Percentiles rank a stretch among this genome's conserved stretches.
phyloP scores from a whole-genome alignment of 352 stramenopile genomes.

The Globisporangium solare region DNA sequence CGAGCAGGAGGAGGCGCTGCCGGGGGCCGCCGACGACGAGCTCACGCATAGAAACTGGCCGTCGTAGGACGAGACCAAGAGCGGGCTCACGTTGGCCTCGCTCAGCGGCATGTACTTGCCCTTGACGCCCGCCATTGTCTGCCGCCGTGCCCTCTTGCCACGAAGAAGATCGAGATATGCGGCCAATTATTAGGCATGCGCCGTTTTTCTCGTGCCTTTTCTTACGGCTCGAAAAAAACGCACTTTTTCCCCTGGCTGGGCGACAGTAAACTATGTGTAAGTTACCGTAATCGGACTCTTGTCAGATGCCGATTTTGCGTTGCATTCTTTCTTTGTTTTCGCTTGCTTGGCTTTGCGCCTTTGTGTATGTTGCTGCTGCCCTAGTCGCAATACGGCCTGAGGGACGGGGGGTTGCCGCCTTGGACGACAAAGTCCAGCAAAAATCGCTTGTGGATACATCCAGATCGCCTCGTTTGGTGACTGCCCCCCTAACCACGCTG shows the following conservation, averaged over 20 bases:
- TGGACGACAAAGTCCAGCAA: no score
- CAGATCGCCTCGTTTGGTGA: no score
- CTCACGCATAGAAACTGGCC: slow-evolving; percentile 67
- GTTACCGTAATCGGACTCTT: background rate
- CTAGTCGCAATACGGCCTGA: background rate
- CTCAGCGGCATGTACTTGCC: slow-evolving; percentile 87
- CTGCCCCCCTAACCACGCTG: no score
- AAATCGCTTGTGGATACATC: no score
- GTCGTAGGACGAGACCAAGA: slow-evolving; percentile 74
- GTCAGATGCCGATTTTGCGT: background rate
- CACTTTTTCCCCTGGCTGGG: background rate
- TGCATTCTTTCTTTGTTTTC: background rate
- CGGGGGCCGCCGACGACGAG: slow-evolving; percentile 35
- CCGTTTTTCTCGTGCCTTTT: background rate
- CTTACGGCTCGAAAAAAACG: background rate
- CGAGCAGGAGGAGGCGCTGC: slow-evolving; percentile 17
- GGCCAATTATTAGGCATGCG: background rate
- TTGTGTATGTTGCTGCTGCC: background rate
- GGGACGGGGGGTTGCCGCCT: no score
- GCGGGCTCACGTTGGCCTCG: slow-evolving; percentile 73
- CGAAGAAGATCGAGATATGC: background rate
- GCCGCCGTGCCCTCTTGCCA: slow-evolving; percentile 1
- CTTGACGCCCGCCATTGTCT: slow-evolving; percentile 46
- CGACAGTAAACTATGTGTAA: background rate
- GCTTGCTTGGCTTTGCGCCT: background rate